These are phyloP conservation scores for Nothomitra cinnamomea DNA, from an alignment of 2,329 filamentous ascomycete species.

Conservation along the genomic window DNA sequence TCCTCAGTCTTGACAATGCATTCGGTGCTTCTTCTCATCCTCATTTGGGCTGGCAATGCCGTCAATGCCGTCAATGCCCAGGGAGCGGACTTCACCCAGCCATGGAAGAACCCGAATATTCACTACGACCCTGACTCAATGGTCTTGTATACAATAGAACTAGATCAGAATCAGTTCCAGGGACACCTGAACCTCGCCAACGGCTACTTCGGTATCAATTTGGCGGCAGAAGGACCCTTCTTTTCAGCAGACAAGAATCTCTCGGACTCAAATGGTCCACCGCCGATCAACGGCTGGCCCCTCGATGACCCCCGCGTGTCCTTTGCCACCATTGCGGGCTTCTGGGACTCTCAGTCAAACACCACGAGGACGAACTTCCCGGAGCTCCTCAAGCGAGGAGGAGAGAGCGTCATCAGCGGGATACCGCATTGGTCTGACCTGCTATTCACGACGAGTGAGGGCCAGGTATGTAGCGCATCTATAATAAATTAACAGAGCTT, in stretches of 20 bases:
- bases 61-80: not conserved
- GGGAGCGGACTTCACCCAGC: not conserved
- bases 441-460: constrained; percentile 36
- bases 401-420: constrained; percentile 53
- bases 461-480: constrained; percentile 10
- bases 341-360: constrained; percentile 42
- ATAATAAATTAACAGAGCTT: too few species aligned
- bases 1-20: not conserved
- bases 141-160: constrained; percentile 33
- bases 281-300: constrained; percentile 45
- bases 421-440: constrained; percentile 52
- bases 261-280: constrained; percentile 10
- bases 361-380: constrained; percentile 46
- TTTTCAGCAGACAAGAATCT: constrained; percentile 38
- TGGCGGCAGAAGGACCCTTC: constrained; percentile 45
- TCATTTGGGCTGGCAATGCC: not conserved
- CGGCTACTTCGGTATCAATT: constrained; percentile 46
- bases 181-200: constrained; percentile 43
- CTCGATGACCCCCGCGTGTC: constrained; percentile 44
- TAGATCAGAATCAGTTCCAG: constrained; percentile 42
- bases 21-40: not conserved
- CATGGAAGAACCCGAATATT: constrained; percentile 21
- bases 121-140: constrained; percentile 43
- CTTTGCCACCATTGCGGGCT: constrained; percentile 51
- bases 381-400: constrained; percentile 52